Evolutionary conservation across 169 alveolate genomes (phyloP).

Genomic region (Plasmodium fragile): DNA sequence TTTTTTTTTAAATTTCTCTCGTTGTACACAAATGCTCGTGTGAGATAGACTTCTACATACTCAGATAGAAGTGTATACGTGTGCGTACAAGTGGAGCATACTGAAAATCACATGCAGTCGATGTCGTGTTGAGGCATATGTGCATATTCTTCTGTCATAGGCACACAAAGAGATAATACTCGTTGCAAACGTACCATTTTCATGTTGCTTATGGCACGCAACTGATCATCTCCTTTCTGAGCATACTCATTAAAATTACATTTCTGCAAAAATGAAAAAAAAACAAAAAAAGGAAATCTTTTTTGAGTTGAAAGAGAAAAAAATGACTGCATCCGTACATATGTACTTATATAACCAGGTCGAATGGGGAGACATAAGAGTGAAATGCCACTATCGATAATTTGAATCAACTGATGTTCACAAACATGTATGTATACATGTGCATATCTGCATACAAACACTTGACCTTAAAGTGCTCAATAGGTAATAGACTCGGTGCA

Average conservation of each 20-base stretch:
- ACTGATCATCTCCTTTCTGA: slow-evolving; percentile 15
- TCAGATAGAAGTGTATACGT: neutral
- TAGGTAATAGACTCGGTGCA: neutral
- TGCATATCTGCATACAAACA: neutral
- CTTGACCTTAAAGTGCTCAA: neutral
- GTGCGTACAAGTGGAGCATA: neutral
- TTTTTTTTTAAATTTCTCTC: neutral
- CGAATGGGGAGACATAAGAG: neutral
- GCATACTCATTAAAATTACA: neutral
- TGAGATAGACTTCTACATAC: neutral
- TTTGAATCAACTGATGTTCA: neutral
- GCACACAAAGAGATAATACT: neutral
- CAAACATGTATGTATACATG: neutral
- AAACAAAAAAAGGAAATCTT: neutral
- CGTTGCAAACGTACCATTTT: slow-evolving; percentile 35
- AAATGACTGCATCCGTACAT: neutral
- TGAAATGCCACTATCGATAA: neutral
- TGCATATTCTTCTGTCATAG: neutral
- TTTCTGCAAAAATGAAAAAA: slow-evolving; percentile 36
- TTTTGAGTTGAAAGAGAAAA: neutral
- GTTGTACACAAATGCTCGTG: neutral
- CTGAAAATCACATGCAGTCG: neutral
- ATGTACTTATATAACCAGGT: neutral
- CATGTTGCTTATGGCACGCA: slow-evolving; percentile 34
- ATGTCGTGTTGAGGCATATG: neutral